Conservation (phyloP, 75 land plant genomes). For the Pinus taeda region DNA sequence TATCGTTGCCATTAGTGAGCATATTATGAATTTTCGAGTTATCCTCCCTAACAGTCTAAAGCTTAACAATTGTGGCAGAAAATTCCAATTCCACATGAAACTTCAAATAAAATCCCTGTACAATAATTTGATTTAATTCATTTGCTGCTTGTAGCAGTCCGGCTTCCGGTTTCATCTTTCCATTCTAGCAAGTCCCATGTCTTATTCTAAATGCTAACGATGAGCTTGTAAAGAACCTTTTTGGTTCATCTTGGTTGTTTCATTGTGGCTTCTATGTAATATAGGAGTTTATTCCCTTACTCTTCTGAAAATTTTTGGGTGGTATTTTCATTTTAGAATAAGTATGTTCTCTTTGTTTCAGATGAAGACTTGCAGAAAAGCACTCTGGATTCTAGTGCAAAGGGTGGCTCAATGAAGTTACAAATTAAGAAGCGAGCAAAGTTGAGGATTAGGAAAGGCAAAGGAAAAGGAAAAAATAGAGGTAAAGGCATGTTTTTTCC, state of each 20-base stretch:
- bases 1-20: too few relatives aligned
- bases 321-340: conserved; percentile 1
- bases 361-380: neutral
- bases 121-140: neutral
- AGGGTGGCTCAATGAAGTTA: neutral
- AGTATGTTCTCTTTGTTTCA: neutral
- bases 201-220: neutral
- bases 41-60: too few relatives aligned
- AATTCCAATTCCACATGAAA: neutral
- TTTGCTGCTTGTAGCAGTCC: neutral
- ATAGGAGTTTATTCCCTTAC: neutral
- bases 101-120: neutral
- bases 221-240: neutral
- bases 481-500: too few relatives aligned
- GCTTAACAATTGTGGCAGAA: neutral
- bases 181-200: neutral
- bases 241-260: neutral
- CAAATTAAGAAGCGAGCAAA: conserved; percentile 5
- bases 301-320: neutral
- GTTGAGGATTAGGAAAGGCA: conserved; percentile 7
- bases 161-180: neutral
- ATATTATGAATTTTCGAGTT: too few relatives aligned
- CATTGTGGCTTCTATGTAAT: neutral
- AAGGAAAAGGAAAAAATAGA: neutral
- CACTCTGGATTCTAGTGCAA: neutral